Conservation (phyloP, 1,139 yeast species). For the Kodamaea suecica region DNA sequence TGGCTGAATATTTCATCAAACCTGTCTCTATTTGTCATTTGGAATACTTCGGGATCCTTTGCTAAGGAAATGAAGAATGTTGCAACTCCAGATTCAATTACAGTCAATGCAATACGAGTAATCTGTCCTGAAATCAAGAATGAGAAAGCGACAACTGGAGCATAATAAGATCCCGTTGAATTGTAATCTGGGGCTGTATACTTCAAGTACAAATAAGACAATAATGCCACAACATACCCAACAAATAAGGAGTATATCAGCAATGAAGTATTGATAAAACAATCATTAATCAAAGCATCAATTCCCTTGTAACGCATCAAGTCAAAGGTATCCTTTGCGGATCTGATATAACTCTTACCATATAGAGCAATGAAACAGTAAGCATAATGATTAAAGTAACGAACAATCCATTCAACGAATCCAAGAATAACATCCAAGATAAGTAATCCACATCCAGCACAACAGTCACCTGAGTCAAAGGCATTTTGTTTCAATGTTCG, state of each 20-base stretch:
- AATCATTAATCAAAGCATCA: slow-evolving; percentile 84
- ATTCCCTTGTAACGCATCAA: slow-evolving; percentile 76
- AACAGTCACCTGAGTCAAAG: slow-evolving; percentile 51
- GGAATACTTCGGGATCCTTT: slow-evolving; percentile 82
- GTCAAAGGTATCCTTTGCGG: slow-evolving; percentile 82
- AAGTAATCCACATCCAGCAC: slow-evolving; percentile 54
- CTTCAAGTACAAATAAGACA: slow-evolving; percentile 68
- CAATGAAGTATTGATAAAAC: slow-evolving; percentile 73
- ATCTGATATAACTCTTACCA: slow-evolving; percentile 71
- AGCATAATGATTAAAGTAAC: slow-evolving; percentile 89
- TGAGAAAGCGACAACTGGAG: slow-evolving; percentile 75
- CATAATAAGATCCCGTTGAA: slow-evolving; percentile 61
- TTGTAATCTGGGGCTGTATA: slow-evolving; percentile 75
- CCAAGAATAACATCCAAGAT: slow-evolving; percentile 60
- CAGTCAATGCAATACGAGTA: slow-evolving; percentile 66
- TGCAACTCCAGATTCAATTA: slow-evolving; percentile 77
- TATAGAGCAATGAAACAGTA: slow-evolving; percentile 84
- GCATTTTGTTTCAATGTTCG: slow-evolving; percentile 51
- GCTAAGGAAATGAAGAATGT: slow-evolving; percentile 87
- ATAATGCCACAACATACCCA: slow-evolving; percentile 64
- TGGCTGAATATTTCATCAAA: slow-evolving; percentile 69
- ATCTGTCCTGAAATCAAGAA: slow-evolving; percentile 78
- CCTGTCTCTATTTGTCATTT: slow-evolving; percentile 69
- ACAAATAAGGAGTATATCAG: slow-evolving; percentile 69
- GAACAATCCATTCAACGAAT: slow-evolving; percentile 72